phyloP scores from a whole-genome alignment of 148 eudicot genomes.

The Fagopyrum tataricum region DNA sequence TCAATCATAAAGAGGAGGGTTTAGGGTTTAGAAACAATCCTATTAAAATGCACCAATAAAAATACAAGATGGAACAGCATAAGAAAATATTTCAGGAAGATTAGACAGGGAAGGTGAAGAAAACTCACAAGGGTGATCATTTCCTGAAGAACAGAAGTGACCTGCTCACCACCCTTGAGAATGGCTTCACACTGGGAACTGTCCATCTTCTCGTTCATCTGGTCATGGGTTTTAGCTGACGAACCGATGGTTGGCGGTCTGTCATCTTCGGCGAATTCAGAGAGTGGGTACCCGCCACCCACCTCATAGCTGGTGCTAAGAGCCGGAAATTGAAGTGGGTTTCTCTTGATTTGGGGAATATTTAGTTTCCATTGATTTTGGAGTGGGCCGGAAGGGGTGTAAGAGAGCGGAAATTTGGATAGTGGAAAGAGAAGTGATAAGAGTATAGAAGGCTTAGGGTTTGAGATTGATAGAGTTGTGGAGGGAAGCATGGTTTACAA shows the following conservation, averaged over 20 bases:
- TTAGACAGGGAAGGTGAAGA: not conserved
- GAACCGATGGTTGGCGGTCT: not conserved
- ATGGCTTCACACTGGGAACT: constrained; percentile 59
- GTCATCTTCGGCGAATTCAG: constrained; percentile 18
- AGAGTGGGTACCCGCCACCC: constrained; percentile 54
- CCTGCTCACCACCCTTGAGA: constrained; percentile 89
- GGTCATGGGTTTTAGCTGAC: constrained; percentile 8
- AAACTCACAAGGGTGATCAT: constrained; percentile 68
- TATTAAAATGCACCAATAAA: not conserved
- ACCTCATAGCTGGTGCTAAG: constrained; percentile 47
- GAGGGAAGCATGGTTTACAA: not conserved
- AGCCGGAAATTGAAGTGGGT: constrained; percentile 11
- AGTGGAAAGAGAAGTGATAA: not conserved
- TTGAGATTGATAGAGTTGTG: not conserved
- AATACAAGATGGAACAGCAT: not conserved
- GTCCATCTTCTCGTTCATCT: constrained; percentile 25
- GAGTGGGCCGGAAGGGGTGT: not conserved
- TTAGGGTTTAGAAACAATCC: constrained; percentile 16
- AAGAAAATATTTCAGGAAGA: not conserved
- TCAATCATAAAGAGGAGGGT: not conserved
- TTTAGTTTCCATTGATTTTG: not conserved
- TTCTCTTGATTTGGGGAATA: constrained; percentile 2
- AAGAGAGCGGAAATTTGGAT: not conserved
- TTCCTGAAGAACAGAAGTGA: constrained; percentile 80
- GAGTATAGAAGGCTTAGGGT: not conserved